phyloP scores from a whole-genome alignment of 2,329 filamentous ascomycete genomes.

The Nothopassalora personata region DNA sequence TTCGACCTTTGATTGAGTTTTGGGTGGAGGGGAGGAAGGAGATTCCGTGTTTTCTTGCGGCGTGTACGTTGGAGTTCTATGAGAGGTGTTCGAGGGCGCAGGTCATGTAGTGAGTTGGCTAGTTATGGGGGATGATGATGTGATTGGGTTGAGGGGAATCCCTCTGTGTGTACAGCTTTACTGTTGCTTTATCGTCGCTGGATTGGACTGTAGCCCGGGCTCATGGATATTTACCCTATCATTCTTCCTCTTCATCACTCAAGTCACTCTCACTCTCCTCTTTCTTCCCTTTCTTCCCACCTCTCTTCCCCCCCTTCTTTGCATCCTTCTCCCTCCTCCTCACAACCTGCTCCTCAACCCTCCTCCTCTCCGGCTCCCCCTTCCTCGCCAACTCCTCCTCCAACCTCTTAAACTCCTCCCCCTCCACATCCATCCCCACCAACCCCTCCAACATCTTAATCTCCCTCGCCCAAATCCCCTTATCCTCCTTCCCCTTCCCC shows the following conservation, averaged over 20 bases:
- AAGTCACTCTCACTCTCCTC: constrained; percentile 37
- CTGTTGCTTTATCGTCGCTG: neutral
- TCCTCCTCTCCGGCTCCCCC: constrained; percentile 66
- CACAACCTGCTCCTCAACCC: constrained; percentile 73
- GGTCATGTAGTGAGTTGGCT: constrained; percentile 15
- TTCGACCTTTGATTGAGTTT: constrained; percentile 81
- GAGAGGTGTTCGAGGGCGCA: constrained; percentile 52
- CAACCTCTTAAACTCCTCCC: constrained; percentile 63
- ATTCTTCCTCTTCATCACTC: constrained; percentile 26
- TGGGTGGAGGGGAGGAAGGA: constrained; percentile 94
- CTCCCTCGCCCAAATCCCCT: constrained; percentile 80
- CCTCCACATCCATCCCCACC: constrained; percentile 73
- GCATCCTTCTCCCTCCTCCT: constrained; percentile 61
- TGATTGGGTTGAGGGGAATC: too few species aligned
- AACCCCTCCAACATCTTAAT: constrained; percentile 90
- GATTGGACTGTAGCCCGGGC: neutral
- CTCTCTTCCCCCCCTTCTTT: constrained; percentile 39
- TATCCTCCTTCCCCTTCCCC: constrained; percentile 62
- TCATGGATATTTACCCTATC: neutral
- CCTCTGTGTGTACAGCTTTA: too few species aligned
- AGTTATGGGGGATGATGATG: neutral
- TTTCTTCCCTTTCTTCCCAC: constrained; percentile 30
- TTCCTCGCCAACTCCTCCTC: constrained; percentile 61
- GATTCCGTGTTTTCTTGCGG: constrained; percentile 88
- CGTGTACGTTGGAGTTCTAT: constrained; percentile 87